These are phyloP conservation scores for Lasiosphaeris hirsuta DNA, from an alignment of 495 filamentous ascomycete genomes.

Conservation along the genomic window DNA sequence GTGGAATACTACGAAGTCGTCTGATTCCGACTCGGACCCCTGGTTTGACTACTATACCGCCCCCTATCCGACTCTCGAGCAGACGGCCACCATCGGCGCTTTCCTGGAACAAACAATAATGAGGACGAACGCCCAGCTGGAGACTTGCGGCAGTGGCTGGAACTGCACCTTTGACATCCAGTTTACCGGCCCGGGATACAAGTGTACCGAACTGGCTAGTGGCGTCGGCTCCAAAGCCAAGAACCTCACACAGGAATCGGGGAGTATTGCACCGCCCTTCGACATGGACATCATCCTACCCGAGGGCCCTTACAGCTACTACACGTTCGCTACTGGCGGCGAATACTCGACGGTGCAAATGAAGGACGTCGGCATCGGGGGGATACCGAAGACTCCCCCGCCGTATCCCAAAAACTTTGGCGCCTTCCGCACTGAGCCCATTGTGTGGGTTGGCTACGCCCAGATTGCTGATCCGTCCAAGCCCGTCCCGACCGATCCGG, in stretches of 20 bases:
- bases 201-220: conserved; percentile 34
- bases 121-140: conserved; percentile 22
- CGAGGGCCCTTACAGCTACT: conserved; percentile 32
- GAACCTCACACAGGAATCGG: conserved; percentile 29
- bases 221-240: conserved; percentile 27
- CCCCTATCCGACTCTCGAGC: conserved; percentile 23
- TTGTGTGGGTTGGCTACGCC: conserved; percentile 37
- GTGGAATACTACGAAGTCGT: conserved; percentile 35
- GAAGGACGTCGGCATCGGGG: conserved; percentile 26
- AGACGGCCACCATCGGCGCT: conserved; percentile 28
- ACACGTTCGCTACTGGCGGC: conserved; percentile 32
- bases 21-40: conserved; percentile 10
- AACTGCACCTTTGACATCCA: conserved; percentile 35
- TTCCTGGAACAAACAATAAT: conserved; percentile 29
- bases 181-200: conserved; percentile 34
- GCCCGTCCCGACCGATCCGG: conserved; percentile 17
- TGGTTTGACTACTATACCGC: conserved; percentile 41
- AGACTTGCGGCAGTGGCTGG: conserved; percentile 37
- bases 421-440: conserved; percentile 37
- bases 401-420: conserved; percentile 35
- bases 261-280: conserved; percentile 27
- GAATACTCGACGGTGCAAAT: conserved; percentile 37
- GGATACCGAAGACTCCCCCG: conserved; percentile 26
- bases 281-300: conserved; percentile 32
- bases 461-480: conserved; percentile 21